A percentile compares a stretch with the other conserved stretches of the same genome.
Evolutionary conservation across 495 filamentous ascomycete genomes (phyloP).

Genomic region (Amorphotheca resinae): DNA sequence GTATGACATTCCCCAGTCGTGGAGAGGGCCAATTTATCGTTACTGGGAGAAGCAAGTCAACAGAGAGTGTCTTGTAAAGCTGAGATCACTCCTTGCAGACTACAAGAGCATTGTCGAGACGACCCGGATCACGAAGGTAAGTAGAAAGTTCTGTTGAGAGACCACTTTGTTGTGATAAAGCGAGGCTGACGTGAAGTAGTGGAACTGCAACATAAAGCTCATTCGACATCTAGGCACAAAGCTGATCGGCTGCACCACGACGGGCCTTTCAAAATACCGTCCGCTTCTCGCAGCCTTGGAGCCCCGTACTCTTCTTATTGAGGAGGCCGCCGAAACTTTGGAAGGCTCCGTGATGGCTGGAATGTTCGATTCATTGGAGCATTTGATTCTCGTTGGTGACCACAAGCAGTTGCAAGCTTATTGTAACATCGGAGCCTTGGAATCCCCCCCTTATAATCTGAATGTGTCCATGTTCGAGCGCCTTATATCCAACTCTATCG

Average conservation of each 20-base stretch:
- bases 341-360: conserved; percentile 53
- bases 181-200: conserved; percentile 13
- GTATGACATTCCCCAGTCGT: conserved; percentile 34
- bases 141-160: too few species aligned
- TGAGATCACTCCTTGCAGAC: conserved; percentile 29
- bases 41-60: conserved; percentile 37
- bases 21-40: conserved; percentile 49
- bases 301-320: conserved; percentile 55
- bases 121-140: conserved; percentile 44
- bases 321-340: conserved; percentile 65
- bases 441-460: conserved; percentile 44
- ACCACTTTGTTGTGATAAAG: too few species aligned
- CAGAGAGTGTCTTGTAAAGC: conserved; percentile 25
- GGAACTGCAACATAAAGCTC: conserved; percentile 8
- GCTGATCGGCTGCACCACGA: conserved; percentile 63
- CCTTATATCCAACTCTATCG: conserved; percentile 55
- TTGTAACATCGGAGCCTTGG: conserved; percentile 41
- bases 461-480: conserved; percentile 68
- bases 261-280: conserved; percentile 69
- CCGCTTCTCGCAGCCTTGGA: conserved; percentile 55
- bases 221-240: conserved; percentile 25
- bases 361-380: conserved; percentile 55
- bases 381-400: conserved; percentile 66
- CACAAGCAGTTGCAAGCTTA: conserved; percentile 60
- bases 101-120: conserved; percentile 32